These are phyloP conservation scores for Xylaria telfairii DNA, from an alignment of 495 filamentous ascomycete species.

Conservation along the genomic window DNA sequence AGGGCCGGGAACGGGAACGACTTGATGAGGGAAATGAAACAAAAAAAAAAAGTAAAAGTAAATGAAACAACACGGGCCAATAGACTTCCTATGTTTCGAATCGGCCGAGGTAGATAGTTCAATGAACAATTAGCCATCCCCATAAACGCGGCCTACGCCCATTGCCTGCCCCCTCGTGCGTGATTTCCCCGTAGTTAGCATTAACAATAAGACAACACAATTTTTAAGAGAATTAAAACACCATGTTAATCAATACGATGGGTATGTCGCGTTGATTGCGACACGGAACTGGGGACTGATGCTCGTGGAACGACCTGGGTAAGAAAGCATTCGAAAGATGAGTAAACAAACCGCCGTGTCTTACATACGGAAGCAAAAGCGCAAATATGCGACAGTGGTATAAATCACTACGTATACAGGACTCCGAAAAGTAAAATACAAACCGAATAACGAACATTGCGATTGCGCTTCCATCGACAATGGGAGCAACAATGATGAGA, in stretches of 20 bases:
- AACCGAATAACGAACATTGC: background rate
- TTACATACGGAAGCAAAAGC: too few relatives aligned
- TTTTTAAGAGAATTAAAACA: background rate
- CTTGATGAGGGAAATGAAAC: background rate
- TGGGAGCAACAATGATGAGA: background rate
- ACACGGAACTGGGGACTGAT: background rate
- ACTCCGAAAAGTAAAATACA: too few relatives aligned
- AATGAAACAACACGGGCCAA: constrained; percentile 20
- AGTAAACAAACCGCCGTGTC: background rate
- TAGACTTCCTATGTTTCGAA: constrained; percentile 26
- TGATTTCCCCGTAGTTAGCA: background rate
- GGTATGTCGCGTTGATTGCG: too few relatives aligned
- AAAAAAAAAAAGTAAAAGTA: constrained; percentile 20
- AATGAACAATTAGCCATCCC: constrained; percentile 18
- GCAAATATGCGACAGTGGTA: too few relatives aligned
- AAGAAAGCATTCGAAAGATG: too few relatives aligned
- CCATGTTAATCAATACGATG: background rate
- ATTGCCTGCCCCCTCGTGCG: background rate
- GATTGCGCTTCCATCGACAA: background rate
- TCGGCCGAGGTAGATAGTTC: constrained; percentile 21
- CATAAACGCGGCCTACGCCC: background rate
- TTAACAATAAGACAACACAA: background rate
- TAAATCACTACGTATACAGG: too few relatives aligned
- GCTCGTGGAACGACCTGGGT: background rate
- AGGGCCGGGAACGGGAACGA: background rate